Evolutionary conservation across 148 eudicot species (phyloP), one percentile per base, ranked within the genome.

Genomic region (Dianthus caryophyllus): DNA sequence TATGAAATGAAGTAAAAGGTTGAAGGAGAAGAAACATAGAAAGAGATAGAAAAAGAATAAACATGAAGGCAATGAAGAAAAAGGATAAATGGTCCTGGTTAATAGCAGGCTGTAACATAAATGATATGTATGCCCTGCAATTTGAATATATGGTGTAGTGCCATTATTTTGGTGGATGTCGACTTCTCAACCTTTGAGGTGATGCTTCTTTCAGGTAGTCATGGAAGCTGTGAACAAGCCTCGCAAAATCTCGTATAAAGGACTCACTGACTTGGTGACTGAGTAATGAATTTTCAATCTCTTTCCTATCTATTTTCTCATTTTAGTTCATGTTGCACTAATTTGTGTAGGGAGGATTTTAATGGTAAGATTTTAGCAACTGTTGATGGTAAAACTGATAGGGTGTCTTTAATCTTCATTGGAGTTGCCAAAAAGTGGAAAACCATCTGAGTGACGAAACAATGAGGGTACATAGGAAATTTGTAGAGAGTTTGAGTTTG

Each of bases 201-300:
- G 48, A 18, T 61, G 73, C 61, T 51, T 69, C 20, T 64, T 77
- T 67, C 87, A 94, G 98, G 96, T 94, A 70, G 89, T 94, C 71
- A 90, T 94, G 98, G 96, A 86, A 31, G 97, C 97, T 53, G 98
- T 94, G 69, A 88, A 90, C 82, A 94, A 86, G 79, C 98, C 97
- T 74, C 87, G 90, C 56, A 90, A 85, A 73, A 82, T 94, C 33
- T 76, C 84, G 47, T 94, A 90, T 69, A 94, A 94, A 83, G 98
- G 98, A 73, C 90, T 90, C 49, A 83, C 97, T 50, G 98, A 94
- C 66, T 77, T 94, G 75, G 98, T 94, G 81, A 94, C 98, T 1
- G 98, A 94, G 98, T 94, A 90, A 82, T 71, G 26, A 58, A 59
- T 46, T 43, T 30, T 49, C 21, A 48, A 2, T 70, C 55, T 7